Evolutionary conservation across 176 grass and related monocot genomes (phyloP).

Genomic region (Ananas comosus): DNA sequence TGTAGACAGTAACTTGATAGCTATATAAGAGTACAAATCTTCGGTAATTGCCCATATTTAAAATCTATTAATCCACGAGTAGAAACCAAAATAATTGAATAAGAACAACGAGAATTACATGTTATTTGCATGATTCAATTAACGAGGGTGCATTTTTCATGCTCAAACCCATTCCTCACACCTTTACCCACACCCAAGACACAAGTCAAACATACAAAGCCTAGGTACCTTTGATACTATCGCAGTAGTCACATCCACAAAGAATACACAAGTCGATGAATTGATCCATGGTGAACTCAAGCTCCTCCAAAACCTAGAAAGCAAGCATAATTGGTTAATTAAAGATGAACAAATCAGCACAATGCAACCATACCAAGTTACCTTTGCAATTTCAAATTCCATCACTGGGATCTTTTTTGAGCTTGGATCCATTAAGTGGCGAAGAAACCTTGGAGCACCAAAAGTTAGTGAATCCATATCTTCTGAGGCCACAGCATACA

Average conservation of each 20-base stretch:
- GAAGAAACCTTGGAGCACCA: constrained; percentile 72
- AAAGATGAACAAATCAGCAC: not conserved
- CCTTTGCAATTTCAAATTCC: constrained; percentile 92
- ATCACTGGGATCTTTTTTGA: constrained; percentile 73
- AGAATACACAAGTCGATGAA: constrained; percentile 93
- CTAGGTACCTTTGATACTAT: constrained; percentile 67
- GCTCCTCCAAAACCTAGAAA: constrained; percentile 79
- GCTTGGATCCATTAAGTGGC: constrained; percentile 72
- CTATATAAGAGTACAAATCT: not conserved
- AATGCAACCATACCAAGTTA: not conserved
- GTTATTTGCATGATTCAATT: no score
- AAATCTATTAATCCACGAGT: no score
- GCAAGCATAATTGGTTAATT: not conserved
- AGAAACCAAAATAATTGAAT: no score
- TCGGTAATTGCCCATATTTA: not conserved
- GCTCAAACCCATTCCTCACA: constrained; percentile 10
- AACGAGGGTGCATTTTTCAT: not conserved
- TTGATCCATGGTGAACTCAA: constrained; percentile 83
- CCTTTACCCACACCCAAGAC: constrained; percentile 1
- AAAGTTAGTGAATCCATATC: constrained; percentile 93
- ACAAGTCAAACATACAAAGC: not conserved
- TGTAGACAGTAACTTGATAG: not conserved
- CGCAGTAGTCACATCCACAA: constrained; percentile 89
- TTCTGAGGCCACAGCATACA: constrained; percentile 87
- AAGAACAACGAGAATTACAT: no score